These are phyloP conservation scores for Phytopythium oedochilum DNA, from an alignment of 352 stramenopile species.

Conservation along the genomic window DNA sequence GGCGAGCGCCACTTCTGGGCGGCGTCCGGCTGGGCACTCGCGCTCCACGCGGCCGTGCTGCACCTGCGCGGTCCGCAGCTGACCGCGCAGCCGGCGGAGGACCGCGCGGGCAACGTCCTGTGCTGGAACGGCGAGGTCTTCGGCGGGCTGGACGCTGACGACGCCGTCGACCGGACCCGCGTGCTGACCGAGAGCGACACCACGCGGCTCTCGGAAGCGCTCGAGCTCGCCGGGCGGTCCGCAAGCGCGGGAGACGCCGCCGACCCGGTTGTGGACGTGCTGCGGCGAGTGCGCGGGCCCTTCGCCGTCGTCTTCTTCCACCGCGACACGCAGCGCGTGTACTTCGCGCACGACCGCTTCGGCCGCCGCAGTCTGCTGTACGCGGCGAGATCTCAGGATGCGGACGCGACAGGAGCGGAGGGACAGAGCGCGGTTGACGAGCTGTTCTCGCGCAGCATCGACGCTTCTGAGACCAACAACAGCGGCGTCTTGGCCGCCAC, in stretches of 20 bases:
- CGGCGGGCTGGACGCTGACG: slow-evolving; percentile 18
- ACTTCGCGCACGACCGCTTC: slow-evolving; percentile 90
- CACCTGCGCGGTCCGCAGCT: slow-evolving; percentile 81
- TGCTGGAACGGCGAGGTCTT: slow-evolving; percentile 95
- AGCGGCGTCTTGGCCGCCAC: slow-evolving; percentile 11
- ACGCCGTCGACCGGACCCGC: slow-evolving; percentile 5
- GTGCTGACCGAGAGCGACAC: slow-evolving; percentile 36
- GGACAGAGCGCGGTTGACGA: slow-evolving; percentile 10
- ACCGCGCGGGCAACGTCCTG: slow-evolving; percentile 58
- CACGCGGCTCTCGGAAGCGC: slow-evolving; percentile 35
- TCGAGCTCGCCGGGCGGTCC: slow-evolving; percentile 19
- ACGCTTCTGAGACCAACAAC: slow-evolving; percentile 6
- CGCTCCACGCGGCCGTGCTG: slow-evolving; percentile 84
- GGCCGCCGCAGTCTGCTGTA: slow-evolving; percentile 89
- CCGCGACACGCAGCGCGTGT: slow-evolving; percentile 50
- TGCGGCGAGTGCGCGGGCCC: slow-evolving; percentile 53
- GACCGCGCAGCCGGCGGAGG: slow-evolving; percentile 76
- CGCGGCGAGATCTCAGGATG: slow-evolving; percentile 2
- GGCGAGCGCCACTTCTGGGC: slow-evolving; percentile 3
- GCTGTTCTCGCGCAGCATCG: background rate
- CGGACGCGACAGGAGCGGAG: slow-evolving; percentile 1
- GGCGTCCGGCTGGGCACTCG: slow-evolving; percentile 20
- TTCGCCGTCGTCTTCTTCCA: slow-evolving; percentile 88
- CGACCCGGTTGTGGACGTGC: slow-evolving; percentile 25
- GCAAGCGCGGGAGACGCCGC: background rate